Evolutionary conservation across 805 yeast genomes (phyloP), one percentile per base, ranked within the genome.

Genomic region (Cyberlindnera misumaiensis): DNA sequence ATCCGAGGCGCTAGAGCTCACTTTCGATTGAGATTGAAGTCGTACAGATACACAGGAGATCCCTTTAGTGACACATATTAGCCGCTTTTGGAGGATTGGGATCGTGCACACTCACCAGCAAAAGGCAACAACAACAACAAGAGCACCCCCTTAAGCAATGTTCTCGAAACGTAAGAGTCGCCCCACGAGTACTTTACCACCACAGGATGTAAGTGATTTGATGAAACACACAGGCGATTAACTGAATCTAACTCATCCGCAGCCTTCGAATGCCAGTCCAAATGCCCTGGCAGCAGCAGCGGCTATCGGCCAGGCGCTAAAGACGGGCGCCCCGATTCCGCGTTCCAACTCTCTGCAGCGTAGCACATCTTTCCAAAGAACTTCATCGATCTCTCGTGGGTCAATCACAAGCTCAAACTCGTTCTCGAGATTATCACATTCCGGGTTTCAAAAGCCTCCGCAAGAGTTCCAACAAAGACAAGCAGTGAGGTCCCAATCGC

Each of bases 271-370:
- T 27, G 63, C 69, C 9, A 62, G 65, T 41, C 61, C 75, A 3
- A 72, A 72, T 35, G 84, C 84, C 1, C 47, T 77, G 18, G 84
- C 83, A 6, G 84, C 84, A 18, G 83, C 83, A 3, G 59, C 73
- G 7, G 75, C 75, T 4, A 68, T 73, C 42, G 79, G 79, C 3
- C 59, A 60, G 36, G 75, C 77, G 1, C 42, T 72, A 37, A 64
- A 62, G 46, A 60, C 51, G 25, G 61, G 52, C 18, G 51, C 31
- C 17, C 58, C 52, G 24, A 59, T 55, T 13, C 58, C 59, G 22
- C 43, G 59, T 27, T 45, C 56, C 5, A 55, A 51, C 39, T 50
- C 56, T n/a, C 28, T 55, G 5, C 58, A 53, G 35, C 49, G 55
- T 27, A 42, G 49, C 1, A 38, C 46, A 1, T 49, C 54, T 11